Percentiles rank a stretch among this genome's conserved stretches.
Conservation (phyloP, 2,329 filamentous ascomycete genomes). For the Capronia americana region DNA sequence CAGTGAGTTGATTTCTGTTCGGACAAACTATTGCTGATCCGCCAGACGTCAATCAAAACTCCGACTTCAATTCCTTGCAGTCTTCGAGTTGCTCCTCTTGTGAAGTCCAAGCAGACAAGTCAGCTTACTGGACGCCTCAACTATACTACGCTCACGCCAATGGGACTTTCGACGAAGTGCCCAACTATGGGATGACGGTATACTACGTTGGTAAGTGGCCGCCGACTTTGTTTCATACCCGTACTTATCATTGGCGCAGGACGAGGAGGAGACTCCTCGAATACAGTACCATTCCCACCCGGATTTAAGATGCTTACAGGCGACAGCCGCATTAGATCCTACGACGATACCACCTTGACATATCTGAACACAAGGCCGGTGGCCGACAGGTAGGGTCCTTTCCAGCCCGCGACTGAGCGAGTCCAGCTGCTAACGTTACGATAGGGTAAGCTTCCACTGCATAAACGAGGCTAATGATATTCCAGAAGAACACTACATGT, state of each 20-base stretch:
- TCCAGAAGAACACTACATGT: slow-evolving; percentile 75
- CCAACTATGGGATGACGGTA: slow-evolving; percentile 57
- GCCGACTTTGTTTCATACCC: slow-evolving; percentile 44
- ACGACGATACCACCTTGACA: slow-evolving; percentile 35
- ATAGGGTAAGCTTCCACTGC: slow-evolving; percentile 83
- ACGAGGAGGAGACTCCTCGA: slow-evolving; percentile 52
- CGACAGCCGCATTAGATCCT: slow-evolving; percentile 64
- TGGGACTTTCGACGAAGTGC: slow-evolving; percentile 49
- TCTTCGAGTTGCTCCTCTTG: slow-evolving; percentile 81
- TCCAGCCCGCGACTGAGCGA: slow-evolving; percentile 61
- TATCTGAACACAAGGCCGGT: slow-evolving; percentile 62
- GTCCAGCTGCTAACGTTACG: slow-evolving; percentile 11
- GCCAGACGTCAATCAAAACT: slow-evolving; percentile 67
- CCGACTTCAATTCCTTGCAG: slow-evolving; percentile 65
- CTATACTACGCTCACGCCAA: slow-evolving; percentile 78
- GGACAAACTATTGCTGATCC: slow-evolving; percentile 21
- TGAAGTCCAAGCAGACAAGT: slow-evolving; percentile 78
- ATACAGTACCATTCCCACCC: slow-evolving; percentile 74
- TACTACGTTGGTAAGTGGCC: slow-evolving; percentile 39
- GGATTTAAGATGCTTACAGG: slow-evolving; percentile 85
- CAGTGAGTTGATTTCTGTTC: slow-evolving; percentile 62
- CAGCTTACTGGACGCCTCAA: slow-evolving; percentile 83
- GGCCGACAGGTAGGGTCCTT: slow-evolving; percentile 78
- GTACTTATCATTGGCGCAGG: slow-evolving; percentile 43
- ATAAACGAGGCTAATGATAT: slow-evolving; percentile 63